Conservation (phyloP, 306 rosid species). For the Trifolium dubium region DNA sequence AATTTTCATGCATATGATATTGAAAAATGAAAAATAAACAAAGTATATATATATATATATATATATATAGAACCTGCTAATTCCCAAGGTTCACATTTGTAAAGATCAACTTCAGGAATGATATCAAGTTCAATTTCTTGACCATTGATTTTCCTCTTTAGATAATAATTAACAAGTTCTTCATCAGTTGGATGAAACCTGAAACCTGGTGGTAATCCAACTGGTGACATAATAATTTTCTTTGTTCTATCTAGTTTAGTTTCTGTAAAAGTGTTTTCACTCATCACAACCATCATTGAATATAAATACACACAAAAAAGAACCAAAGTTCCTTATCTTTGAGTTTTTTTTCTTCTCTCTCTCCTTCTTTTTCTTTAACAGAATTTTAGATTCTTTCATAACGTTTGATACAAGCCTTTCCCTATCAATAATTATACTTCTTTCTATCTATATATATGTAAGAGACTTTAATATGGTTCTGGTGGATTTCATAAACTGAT, state of each 20-base stretch:
- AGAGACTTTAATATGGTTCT: background rate
- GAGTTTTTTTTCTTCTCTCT: constrained; percentile 62
- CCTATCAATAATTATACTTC: constrained; percentile 39
- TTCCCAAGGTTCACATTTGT: constrained; percentile 99
- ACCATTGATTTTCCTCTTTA: constrained; percentile 86
- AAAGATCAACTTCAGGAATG: constrained; percentile 98
- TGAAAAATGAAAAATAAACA: background rate
- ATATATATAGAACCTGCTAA: constrained; percentile 56
- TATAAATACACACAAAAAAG: constrained; percentile 54
- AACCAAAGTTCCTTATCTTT: constrained; percentile 75
- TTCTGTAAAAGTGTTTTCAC: constrained; percentile 44
- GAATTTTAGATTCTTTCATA: constrained; percentile 89
- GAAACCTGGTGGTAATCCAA: constrained; percentile 99
- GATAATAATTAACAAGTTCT: constrained; percentile 94
- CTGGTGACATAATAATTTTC: constrained; percentile 70
- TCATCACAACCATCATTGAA: constrained; percentile 47
- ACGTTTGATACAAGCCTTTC: constrained; percentile 79
- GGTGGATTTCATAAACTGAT: too few species aligned
- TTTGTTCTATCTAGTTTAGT: constrained; percentile 10
- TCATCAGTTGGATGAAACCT: constrained; percentile 98
- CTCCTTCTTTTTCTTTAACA: constrained; percentile 64
- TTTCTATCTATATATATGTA: constrained; percentile 6
- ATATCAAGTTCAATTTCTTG: constrained; percentile 97
- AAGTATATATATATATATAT: background rate
- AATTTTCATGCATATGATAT: constrained; percentile 17